Evolutionary conservation across 2,329 filamentous ascomycete genomes (phyloP), one percentile per base, ranked within the genome.

Genomic region (Aspergillus candidus): DNA sequence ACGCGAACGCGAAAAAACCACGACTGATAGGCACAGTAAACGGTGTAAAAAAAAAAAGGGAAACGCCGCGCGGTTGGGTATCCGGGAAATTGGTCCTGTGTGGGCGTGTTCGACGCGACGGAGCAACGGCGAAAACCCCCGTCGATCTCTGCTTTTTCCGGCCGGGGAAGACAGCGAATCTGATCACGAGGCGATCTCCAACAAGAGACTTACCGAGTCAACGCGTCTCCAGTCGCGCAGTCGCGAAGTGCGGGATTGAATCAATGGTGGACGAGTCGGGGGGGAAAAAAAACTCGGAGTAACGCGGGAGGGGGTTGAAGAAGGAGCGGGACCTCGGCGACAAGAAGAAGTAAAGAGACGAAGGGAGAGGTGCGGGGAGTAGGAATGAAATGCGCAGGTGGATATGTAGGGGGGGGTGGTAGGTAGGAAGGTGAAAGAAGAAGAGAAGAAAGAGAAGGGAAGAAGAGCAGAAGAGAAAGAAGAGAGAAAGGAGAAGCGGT

Each of bases 401-500:
- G 22, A 27, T 27, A 4, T 8, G 22, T 27, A 35, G 38, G 35
- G 30, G 32, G 45, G 32, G 22, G 17, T 22, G 36, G 41, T 31
- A 38, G 11, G 38, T 37, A 37, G 34, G 15, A 40, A 40, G 51
- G 51, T 42, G 44, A 18, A 35, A 46, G 39, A 45, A 46, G 46
- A 47, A 22, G 34, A 43, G 29, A 38, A 42, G 48, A 44, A 48
- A 44, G 42, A 54, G 41, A 51, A 47, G 49, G 50, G 49, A 52
- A 41, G 43, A 27, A n/a, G n/a, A n/a, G n/a, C n/a, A n/a, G n/a
- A 6, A 27, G 22, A 27, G 22, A 27, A 52, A 49, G 51, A 47
- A 51, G 50, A 48, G 54, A 56, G 63, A 60, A 62, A 59, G 59
- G 57, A 59, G 59, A 63, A 62, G 64, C 60, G 60, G 62, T 61